Evolutionary conservation across 345 rosid genomes (phyloP), one percentile per base, ranked within the genome.

Genomic region (Anacardium occidentale): DNA sequence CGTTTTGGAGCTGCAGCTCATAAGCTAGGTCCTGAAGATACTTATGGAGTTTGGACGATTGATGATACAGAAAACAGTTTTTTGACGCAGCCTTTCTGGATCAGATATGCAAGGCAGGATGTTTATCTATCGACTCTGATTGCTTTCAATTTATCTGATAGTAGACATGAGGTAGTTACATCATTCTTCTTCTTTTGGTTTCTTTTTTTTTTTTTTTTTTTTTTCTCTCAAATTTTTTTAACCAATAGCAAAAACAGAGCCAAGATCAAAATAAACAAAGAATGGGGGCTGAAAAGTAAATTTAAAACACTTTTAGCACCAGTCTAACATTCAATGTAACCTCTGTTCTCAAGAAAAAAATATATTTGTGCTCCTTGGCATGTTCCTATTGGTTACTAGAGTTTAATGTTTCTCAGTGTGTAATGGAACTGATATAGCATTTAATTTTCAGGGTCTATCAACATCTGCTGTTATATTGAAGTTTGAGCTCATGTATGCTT

Each of bases 401-500:
- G 24, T 50, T 34, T 53, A 47, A 63, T 63, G 51, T 59, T 62
- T 29, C 44, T 71, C 51, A 53, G 40, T 32, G 50, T 32, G 20
- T 63, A n/a, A 52, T 44, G 14, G 68, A n/a, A 24, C 42, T 53
- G 62, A 63, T 62, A 24, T 22, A 22, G 5, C 62, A 34, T 72
- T 34, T 22, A 40, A 10, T 22, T 62, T 51, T 15, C 88, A 94
- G 97, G 90, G 86, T 57, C 83, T 82, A 77, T 77, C 88, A 50
- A 83, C 92, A 72, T 86, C 94, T 68, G 93, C 98, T 78, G 94
- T 89, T 66, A 80, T 95, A 69, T 73, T 95, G 80, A 92, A 92
- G 82, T 92, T 95, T 77, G 99, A 95, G 91, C 99, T 95, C 56
- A 75, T 91, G 84, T 92, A 85, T 84, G 85, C 97, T 73, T 83